Evolutionary conservation across 352 stramenopile species (phyloP).

Genomic region (Vaucheria bursata): DNA sequence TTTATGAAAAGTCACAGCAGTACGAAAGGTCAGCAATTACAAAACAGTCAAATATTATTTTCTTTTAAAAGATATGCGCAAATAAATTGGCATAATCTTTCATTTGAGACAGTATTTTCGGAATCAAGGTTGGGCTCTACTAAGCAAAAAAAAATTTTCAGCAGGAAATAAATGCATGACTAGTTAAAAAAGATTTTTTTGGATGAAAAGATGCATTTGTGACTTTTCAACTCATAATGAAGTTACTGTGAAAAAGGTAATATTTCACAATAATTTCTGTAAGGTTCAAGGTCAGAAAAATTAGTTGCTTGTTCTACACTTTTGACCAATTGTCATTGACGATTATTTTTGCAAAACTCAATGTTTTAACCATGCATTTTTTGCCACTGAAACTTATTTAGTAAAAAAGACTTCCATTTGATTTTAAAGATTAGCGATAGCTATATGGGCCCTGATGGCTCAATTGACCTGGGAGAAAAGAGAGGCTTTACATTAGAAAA

Average conservation of each 20-base stretch:
- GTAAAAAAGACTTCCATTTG: constrained; percentile 4
- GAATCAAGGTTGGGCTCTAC: no score
- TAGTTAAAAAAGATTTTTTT: neutral
- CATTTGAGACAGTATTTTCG: no score
- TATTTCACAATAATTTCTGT: no score
- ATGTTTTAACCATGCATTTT: neutral
- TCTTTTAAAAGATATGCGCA: no score
- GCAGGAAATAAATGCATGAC: neutral
- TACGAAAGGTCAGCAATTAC: neutral
- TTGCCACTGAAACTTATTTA: neutral
- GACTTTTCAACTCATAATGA: no score
- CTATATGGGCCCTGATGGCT: neutral
- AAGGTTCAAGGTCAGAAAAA: no score
- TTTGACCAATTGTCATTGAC: neutral
- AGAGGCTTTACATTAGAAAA: no score
- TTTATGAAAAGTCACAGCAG: neutral
- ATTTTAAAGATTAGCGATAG: neutral
- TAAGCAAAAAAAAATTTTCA: no score
- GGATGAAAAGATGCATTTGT: neutral
- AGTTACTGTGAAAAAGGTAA: no score
- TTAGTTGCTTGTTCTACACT: no score
- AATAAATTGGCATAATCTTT: no score
- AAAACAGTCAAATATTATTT: no score
- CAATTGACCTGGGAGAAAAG: neutral
- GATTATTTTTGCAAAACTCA: neutral